phyloP scores from a whole-genome alignment of 257 asterid species.

The Jacaranda mimosifolia region DNA sequence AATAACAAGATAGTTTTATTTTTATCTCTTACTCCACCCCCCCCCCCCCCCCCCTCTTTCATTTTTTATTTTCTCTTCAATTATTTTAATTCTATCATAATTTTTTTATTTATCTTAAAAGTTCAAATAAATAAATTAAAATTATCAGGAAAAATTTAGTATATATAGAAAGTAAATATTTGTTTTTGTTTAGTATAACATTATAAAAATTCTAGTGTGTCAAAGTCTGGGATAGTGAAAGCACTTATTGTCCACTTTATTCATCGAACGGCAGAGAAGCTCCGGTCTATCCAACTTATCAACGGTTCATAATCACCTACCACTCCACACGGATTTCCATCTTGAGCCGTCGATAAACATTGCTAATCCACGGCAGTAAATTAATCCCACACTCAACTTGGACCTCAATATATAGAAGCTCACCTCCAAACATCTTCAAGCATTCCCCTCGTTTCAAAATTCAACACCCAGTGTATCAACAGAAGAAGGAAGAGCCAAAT shows the following conservation, averaged over 20 bases:
- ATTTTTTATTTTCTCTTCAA: too few species aligned
- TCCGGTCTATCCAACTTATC: background rate
- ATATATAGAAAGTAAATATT: too few species aligned
- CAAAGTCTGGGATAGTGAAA: too few species aligned
- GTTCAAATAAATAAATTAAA: too few species aligned
- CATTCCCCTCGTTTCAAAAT: background rate
- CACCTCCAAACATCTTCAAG: background rate
- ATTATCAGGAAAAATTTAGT: too few species aligned
- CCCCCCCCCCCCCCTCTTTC: too few species aligned
- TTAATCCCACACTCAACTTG: background rate
- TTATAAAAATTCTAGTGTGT: too few species aligned
- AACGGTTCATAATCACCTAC: background rate
- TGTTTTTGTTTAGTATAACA: too few species aligned
- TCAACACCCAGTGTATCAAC: background rate
- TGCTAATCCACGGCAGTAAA: slow-evolving; percentile 16
- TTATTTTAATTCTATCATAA: too few species aligned
- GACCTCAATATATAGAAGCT: slow-evolving; percentile 21
- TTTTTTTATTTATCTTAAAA: too few species aligned
- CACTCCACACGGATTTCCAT: slow-evolving; percentile 28
- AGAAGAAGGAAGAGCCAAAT: background rate
- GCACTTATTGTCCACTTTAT: background rate
- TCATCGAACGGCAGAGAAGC: slow-evolving; percentile 25
- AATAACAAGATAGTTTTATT: too few species aligned
- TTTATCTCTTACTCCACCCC: too few species aligned
- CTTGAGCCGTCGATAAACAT: slow-evolving; percentile 25